Percentiles rank a stretch among this genome's conserved stretches.
Conservation (phyloP, 2,329 filamentous ascomycete genomes). For the Monosporascus cannonballus region DNA sequence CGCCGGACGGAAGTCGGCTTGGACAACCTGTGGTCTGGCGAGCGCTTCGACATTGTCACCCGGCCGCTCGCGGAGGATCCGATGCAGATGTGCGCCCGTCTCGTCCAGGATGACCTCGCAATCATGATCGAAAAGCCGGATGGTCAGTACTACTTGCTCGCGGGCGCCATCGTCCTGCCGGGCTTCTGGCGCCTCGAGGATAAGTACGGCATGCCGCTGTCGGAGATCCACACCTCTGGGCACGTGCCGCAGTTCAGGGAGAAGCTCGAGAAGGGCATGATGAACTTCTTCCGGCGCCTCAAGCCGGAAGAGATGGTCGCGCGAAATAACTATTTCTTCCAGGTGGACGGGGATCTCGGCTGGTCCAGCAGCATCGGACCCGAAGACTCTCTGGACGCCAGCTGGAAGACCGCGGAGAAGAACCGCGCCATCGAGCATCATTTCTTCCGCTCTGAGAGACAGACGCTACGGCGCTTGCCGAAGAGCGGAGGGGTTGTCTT, state of each 20-base stretch:
- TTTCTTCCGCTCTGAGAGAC: slow-evolving; percentile 70
- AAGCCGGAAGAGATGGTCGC: slow-evolving; percentile 57
- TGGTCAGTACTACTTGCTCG: slow-evolving; percentile 75
- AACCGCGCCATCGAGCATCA: slow-evolving; percentile 67
- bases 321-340: slow-evolving; percentile 82
- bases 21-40: slow-evolving; percentile 64
- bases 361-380: slow-evolving; percentile 73
- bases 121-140: slow-evolving; percentile 75
- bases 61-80: slow-evolving; percentile 67
- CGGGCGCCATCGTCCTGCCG: slow-evolving; percentile 67
- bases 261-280: slow-evolving; percentile 29
- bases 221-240: slow-evolving; percentile 73
- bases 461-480: slow-evolving; percentile 60
- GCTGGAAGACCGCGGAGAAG: slow-evolving; percentile 73
- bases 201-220: slow-evolving; percentile 73
- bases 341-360: slow-evolving; percentile 70
- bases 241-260: slow-evolving; percentile 47
- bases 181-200: slow-evolving; percentile 81
- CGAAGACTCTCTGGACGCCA: slow-evolving; percentile 59
- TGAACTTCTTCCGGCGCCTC: slow-evolving; percentile 64
- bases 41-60: slow-evolving; percentile 62
- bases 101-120: slow-evolving; percentile 77
- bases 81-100: slow-evolving; percentile 66
- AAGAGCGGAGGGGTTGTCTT: slow-evolving; percentile 57
- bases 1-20: slow-evolving; percentile 57